A percentile compares a stretch with the other conserved stretches of the same genome.
These are phyloP conservation scores for Ocimum tenuiflorum DNA, from an alignment of 257 asterid species.

Conservation along the genomic window DNA sequence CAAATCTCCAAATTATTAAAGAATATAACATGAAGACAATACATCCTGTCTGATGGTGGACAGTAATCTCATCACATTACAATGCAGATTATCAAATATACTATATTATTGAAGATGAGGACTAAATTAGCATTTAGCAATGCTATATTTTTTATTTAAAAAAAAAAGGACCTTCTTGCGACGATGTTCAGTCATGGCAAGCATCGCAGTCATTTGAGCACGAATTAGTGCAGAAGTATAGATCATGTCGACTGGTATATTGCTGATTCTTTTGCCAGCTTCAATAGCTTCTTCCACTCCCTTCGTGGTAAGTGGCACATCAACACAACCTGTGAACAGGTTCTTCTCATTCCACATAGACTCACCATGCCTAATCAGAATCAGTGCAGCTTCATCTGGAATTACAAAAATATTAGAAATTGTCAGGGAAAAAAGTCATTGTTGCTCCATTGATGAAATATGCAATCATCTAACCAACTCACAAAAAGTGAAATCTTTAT, in stretches of 20 bases:
- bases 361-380: constrained; percentile 93
- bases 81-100: neutral
- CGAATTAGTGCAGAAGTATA: constrained; percentile 87
- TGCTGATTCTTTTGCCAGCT: constrained; percentile 95
- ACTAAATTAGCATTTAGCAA: neutral
- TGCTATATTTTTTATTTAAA: neutral
- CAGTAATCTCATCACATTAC: neutral
- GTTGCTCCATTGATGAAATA: neutral
- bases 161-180: constrained; percentile 96
- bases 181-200: constrained; percentile 97
- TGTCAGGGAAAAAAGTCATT: neutral
- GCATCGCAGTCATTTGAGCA: constrained; percentile 99
- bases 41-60: neutral
- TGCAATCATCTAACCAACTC: neutral
- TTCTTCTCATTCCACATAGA: constrained; percentile 99
- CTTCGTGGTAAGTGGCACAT: constrained; percentile 83
- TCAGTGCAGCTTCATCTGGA: constrained; percentile 83
- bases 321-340: constrained; percentile 97
- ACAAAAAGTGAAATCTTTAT: neutral
- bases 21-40: neutral
- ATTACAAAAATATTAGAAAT: neutral
- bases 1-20: neutral
- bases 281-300: constrained; percentile 95
- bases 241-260: constrained; percentile 84
- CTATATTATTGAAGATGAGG: neutral